These are phyloP conservation scores for Pelargonium myrrhifolium DNA, from an alignment of 441 rosid genomes.

Conservation along the genomic window DNA sequence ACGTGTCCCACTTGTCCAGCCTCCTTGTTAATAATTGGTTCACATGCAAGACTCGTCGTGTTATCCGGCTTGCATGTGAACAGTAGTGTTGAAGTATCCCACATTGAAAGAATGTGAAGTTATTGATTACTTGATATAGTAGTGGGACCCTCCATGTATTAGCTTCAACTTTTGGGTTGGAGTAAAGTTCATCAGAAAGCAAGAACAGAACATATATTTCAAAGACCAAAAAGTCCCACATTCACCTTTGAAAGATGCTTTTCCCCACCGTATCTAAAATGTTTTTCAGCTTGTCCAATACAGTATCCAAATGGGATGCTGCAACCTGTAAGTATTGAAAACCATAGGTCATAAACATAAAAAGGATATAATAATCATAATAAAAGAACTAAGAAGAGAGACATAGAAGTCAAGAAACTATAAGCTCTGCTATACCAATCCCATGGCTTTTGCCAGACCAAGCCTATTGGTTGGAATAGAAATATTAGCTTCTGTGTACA, in stretches of 20 bases:
- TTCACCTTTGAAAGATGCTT: slow-evolving; percentile 80
- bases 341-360: slow-evolving; percentile 18
- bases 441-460: slow-evolving; percentile 99
- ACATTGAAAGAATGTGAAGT: too few relatives aligned
- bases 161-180: too few relatives aligned
- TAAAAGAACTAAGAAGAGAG: neutral
- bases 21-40: too few relatives aligned
- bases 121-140: too few relatives aligned
- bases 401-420: slow-evolving; percentile 11
- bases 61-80: too few relatives aligned
- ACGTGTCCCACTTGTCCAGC: too few relatives aligned
- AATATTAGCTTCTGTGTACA: slow-evolving; percentile 85
- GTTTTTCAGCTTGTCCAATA: slow-evolving; percentile 83
- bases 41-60: too few relatives aligned
- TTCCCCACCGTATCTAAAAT: slow-evolving; percentile 82
- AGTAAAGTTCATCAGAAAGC: neutral
- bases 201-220: neutral
- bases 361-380: neutral
- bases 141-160: too few relatives aligned
- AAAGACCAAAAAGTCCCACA: slow-evolving; percentile 10
- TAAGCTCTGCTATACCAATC: slow-evolving; percentile 56
- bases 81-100: too few relatives aligned
- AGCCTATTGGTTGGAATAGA: slow-evolving; percentile 85
- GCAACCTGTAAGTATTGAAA: slow-evolving; percentile 64
- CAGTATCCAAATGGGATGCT: slow-evolving; percentile 94